These are phyloP conservation scores for Hemisphaericaspora xylofermentans DNA, from an alignment of 1,139 yeast species.

Conservation along the genomic window DNA sequence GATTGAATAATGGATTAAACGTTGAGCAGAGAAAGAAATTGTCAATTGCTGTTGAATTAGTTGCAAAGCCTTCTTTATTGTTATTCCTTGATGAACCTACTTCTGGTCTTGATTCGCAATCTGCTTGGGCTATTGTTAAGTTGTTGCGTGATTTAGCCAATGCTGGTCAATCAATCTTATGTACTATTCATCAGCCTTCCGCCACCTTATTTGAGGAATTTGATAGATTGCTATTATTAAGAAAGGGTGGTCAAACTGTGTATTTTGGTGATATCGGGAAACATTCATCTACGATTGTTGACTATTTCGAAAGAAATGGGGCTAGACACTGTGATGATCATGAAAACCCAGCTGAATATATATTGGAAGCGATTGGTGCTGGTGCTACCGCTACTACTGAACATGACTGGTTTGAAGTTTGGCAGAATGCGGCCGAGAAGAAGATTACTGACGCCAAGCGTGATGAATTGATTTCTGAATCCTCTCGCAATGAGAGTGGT, in stretches of 20 bases:
- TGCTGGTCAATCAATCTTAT: conserved; percentile 79
- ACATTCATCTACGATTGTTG: conserved; percentile 57
- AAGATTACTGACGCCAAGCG: conserved; percentile 18
- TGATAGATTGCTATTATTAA: conserved; percentile 70
- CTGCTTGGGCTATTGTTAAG: conserved; percentile 85
- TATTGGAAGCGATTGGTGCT: conserved; percentile 63
- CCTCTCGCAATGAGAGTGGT: too few relatives aligned
- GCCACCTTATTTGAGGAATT: conserved; percentile 75
- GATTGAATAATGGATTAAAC: conserved; percentile 56
- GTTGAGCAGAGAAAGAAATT: conserved; percentile 67
- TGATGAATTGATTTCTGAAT: conserved; percentile 20
- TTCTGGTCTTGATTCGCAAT: conserved; percentile 88
- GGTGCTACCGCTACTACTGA: conserved; percentile 58
- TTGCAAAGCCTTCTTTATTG: conserved; percentile 80
- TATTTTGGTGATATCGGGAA: conserved; percentile 79
- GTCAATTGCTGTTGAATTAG: conserved; percentile 80
- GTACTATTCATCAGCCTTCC: conserved; percentile 85
- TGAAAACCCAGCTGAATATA: conserved; percentile 69
- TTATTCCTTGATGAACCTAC: conserved; percentile 91
- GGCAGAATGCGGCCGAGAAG: conserved; percentile 41
- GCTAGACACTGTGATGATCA: conserved; percentile 53
- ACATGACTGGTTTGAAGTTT: conserved; percentile 47
- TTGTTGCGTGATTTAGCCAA: conserved; percentile 72
- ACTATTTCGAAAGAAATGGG: conserved; percentile 70
- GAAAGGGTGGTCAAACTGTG: conserved; percentile 74